Base-by-base conservation (phyloP, 2,329 filamentous ascomycete genomes). In the Botrytis tulipae region DNA sequence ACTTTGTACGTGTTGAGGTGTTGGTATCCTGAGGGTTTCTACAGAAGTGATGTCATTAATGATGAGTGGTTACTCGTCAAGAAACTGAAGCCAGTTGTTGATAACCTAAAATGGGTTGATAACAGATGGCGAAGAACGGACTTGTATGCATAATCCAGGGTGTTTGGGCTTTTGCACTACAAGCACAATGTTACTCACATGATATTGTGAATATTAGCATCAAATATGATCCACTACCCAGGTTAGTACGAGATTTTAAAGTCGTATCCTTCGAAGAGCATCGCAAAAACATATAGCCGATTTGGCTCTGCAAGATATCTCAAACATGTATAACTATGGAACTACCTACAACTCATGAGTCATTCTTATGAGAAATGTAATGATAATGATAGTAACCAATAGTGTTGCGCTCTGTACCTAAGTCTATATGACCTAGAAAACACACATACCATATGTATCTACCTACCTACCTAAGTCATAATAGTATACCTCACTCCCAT, bases 111-210 rank as follows among this genome's bases (percentile, higher is more conserved):
- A 18, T 18, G 51, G n/a, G n/a, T 18, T 57, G 7, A 57, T 18
- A 57, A 18, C 6, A 32, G n/a, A 57, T 57, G 51, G 51, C 7
- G 51, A 57, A 18, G n/a, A 54, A 57, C 6, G n/a, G 6, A 29
- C 9, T 29, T 9, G 1, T 3, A 29, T 57, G 14, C 9, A 9
- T 29, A 4, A 18, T 1, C 1, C n/a, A 18, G 6, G 14, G 6
- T 57, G 14, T 32, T 57, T 57, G n/a, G 18, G 14, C 7, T 57
- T 18, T 57, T 29, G n/a, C n/a, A 29, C n/a, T 29, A 16, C 16
- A 18, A 3, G 7, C n/a, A 18, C 51, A 57, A 9, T 29, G 18
- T 57, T 4, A 4, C 8, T 57, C n/a, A 18, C 51, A 57, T 29
- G 6, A 57, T 18, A 18, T 29, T 57, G n/a, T 57, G n/a, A 29